Evolutionary conservation across 768 basidiomycete genomes (phyloP), one percentile per base, ranked within the genome.

Genomic region (Pleurotus platypus): DNA sequence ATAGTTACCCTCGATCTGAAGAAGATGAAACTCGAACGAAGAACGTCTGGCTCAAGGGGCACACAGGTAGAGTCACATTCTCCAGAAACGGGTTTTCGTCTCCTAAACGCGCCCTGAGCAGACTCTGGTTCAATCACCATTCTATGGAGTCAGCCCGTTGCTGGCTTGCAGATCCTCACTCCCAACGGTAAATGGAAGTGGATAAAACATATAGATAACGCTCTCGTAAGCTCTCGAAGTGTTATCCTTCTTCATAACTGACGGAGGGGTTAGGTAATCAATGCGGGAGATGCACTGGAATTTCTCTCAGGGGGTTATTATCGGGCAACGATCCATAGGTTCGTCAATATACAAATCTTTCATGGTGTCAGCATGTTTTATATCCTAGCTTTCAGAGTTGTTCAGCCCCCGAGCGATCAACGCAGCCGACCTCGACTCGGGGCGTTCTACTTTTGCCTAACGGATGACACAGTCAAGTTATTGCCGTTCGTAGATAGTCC

Each of bases 21-120:
- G 80, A 79, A 18, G 82, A 84, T 5, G 83, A 83, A 57, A 55
- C 48, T 8, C 77, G 77, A 61, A 77, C 80, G 0, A 78, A 79
- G 39, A 78, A 80, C 46, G 80, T 85, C n/a, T 85, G 80, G 81
- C 67, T 84, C 9, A 83, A 86, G 58, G 83, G 84, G 3, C 84
- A 86, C 59, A 82, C 79, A 0, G 82, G 82, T 81, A 64, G 56
- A 37, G 5, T 26, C 5, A 24, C 12, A 9, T 9, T 20, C 13
- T 20, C 9, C 30, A 11, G 12, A 42, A 30, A 42, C 3, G 15
- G 5, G 4, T 24, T 9, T 11, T n/a, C 13, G 9, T 16, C 38
- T 40, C 4, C 13, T 40, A n/a, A 27, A 35, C 20, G 30, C 37
- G 6, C 7, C 7, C 9, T 30, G 12, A 16, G 26, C 53, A 75